Evolutionary conservation across 148 eudicot genomes (phyloP), one percentile per base, ranked within the genome.

Genomic region (Rhododendron mucronatum): DNA sequence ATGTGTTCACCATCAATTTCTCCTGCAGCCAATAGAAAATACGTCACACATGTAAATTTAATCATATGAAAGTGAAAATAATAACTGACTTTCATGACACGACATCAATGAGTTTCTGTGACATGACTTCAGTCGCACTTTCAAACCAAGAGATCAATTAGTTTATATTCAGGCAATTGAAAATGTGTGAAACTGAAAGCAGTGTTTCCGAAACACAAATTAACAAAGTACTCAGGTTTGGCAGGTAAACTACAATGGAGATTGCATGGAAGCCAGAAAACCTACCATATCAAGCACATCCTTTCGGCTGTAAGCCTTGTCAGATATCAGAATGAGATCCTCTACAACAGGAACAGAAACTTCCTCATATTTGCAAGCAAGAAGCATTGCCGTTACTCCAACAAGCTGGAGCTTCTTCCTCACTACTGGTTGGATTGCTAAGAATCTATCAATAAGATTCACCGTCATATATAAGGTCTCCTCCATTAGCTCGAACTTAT

Each of bases 331-430:
- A 55, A 95, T 87, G 44, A 96, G 91, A 85, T 96, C 98, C 80
- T 95, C 96, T 7, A 92, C 94, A 59, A 92, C 94, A 14, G 95
- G 96, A 78, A 92, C 95, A 1, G 95, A 92, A 30, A 96, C 95
- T 84, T 96, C 99, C 86, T 95, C 99, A 48, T 96, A 96, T 82
- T 96, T 96, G 93, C 96, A 89, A 14, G 99, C 99, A 10, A 96
- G 87, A 61, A 96, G 98, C 98, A 95, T 87, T 47, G 99, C 99
- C 3, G 97, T 94, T 8, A 94, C 89, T 14, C 99, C 99, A 63
- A 95, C 97, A 7, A 96, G 92, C 89, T 96, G 99, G 55, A 96
- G 93, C 84, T 93, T 96, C 90, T 92, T 95, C 85, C 99, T 90
- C 80, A 90, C 90, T 28, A 95, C 93, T 0, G 91, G 87, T 51